Percentiles rank a stretch among this genome's conserved stretches.
Conservation (phyloP, 139 green algal species). For the Micractinium conductrix region DNA sequence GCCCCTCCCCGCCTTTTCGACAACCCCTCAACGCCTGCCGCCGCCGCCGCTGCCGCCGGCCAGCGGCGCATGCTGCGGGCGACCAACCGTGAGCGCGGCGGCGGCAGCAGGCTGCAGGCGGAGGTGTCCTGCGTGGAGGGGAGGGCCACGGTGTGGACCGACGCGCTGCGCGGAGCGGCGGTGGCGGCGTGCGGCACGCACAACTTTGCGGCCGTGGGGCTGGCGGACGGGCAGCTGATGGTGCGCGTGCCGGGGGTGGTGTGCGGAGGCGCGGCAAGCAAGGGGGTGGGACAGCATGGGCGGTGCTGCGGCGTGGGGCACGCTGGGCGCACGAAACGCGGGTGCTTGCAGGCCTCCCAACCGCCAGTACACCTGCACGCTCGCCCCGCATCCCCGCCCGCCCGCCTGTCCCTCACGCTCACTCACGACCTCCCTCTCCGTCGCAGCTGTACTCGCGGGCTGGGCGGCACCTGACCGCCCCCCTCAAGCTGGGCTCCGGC, state of each 20-base stretch:
- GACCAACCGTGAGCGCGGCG: slow-evolving; percentile 37
- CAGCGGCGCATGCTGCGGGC: slow-evolving; percentile 38
- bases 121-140: slow-evolving; percentile 38
- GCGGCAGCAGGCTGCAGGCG: background rate
- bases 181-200: slow-evolving; percentile 53
- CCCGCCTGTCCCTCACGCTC: background rate
- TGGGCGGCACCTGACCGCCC: slow-evolving; percentile 60
- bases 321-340: background rate
- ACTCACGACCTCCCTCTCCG: background rate
- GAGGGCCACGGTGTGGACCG: slow-evolving; percentile 52
- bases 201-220: slow-evolving; percentile 57
- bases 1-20: slow-evolving; percentile 2
- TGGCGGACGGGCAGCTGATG: slow-evolving; percentile 32
- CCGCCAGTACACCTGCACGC: background rate
- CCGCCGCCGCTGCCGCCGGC: background rate
- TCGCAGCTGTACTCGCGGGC: slow-evolving; percentile 61
- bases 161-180: slow-evolving; percentile 48
- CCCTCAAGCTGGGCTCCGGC: slow-evolving; percentile 59
- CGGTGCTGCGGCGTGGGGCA: background rate
- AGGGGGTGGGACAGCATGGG: no score
- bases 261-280: slow-evolving; percentile 26
- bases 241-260: slow-evolving; percentile 10
- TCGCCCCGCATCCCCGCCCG: background rate
- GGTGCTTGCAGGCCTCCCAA: background rate
- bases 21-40: background rate